phyloP scores from a whole-genome alignment of 306 rosid genomes.

The Dalbergia cultrata region DNA sequence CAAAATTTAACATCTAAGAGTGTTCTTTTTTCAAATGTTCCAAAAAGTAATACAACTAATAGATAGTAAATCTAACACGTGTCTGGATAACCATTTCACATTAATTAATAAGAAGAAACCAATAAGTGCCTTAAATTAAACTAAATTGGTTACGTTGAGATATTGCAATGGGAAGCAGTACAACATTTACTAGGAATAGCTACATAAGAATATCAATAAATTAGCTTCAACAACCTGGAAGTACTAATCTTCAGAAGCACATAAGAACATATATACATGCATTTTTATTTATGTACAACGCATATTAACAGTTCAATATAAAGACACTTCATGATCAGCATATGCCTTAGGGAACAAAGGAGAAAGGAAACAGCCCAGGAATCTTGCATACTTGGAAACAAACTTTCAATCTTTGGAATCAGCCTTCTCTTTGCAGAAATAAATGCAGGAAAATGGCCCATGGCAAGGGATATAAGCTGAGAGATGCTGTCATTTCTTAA shows the following conservation, averaged over 20 bases:
- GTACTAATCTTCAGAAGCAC: conserved; percentile 7
- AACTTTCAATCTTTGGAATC: conserved; percentile 40
- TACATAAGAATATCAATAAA: conserved; percentile 25
- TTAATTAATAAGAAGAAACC: background rate
- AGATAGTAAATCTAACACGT: background rate
- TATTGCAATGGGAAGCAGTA: background rate
- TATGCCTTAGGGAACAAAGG: conserved; percentile 36
- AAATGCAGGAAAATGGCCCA: conserved; percentile 46
- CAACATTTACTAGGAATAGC: conserved; percentile 17
- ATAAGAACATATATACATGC: conserved; percentile 31
- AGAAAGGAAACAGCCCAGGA: conserved; percentile 49
- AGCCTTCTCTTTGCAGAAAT: conserved; percentile 39
- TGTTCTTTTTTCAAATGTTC: no score
- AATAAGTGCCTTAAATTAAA: background rate
- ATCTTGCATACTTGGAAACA: conserved; percentile 43
- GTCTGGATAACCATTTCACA: background rate
- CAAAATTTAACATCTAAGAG: no score
- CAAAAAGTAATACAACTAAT: no score
- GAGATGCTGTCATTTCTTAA: conserved; percentile 45
- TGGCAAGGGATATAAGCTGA: conserved; percentile 40
- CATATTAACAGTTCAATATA: conserved; percentile 35
- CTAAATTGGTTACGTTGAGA: background rate
- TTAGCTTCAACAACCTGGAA: conserved; percentile 39
- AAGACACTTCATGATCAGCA: conserved; percentile 37
- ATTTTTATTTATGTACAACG: conserved; percentile 50